A percentile compares a stretch with the other conserved stretches of the same genome.
Conservation (phyloP, 805 yeast genomes). For the Candida adriatica region DNA sequence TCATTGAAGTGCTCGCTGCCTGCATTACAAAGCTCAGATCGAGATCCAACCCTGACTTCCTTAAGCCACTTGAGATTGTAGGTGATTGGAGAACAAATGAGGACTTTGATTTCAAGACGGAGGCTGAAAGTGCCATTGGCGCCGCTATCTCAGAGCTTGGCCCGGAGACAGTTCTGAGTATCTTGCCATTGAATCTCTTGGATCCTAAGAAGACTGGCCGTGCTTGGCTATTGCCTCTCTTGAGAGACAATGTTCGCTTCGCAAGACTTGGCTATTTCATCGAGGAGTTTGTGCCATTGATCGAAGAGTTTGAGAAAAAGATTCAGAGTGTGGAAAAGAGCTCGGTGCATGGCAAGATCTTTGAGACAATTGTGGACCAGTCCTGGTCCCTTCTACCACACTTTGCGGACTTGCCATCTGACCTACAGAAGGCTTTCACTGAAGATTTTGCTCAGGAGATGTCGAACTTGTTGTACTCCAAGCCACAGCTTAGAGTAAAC, state of each 20-base stretch:
- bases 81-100: conserved; percentile 87
- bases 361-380: conserved; percentile 83
- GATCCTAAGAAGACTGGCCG: conserved; percentile 62
- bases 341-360: conserved; percentile 68
- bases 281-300: conserved; percentile 58
- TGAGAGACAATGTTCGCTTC: conserved; percentile 77
- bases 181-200: conserved; percentile 73
- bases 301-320: conserved; percentile 44
- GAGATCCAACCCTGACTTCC: conserved; percentile 65
- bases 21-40: conserved; percentile 56
- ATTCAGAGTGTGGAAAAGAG: conserved; percentile 39
- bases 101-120: conserved; percentile 54
- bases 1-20: conserved; percentile 60
- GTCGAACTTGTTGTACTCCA: conserved; percentile 66
- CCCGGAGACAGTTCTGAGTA: conserved; percentile 70
- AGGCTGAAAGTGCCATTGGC: conserved; percentile 74
- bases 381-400: conserved; percentile 87
- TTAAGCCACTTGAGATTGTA: conserved; percentile 58
- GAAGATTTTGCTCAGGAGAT: conserved; percentile 73
- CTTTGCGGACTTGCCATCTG: conserved; percentile 82
- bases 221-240: conserved; percentile 90
- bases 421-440: conserved; percentile 55
- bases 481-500: conserved; percentile 68
- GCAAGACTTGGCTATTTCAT: conserved; percentile 63
- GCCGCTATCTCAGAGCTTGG: conserved; percentile 78